Evolutionary conservation across 2,329 filamentous ascomycete genomes (phyloP).

Genomic region (Corinectria fuckeliana): DNA sequence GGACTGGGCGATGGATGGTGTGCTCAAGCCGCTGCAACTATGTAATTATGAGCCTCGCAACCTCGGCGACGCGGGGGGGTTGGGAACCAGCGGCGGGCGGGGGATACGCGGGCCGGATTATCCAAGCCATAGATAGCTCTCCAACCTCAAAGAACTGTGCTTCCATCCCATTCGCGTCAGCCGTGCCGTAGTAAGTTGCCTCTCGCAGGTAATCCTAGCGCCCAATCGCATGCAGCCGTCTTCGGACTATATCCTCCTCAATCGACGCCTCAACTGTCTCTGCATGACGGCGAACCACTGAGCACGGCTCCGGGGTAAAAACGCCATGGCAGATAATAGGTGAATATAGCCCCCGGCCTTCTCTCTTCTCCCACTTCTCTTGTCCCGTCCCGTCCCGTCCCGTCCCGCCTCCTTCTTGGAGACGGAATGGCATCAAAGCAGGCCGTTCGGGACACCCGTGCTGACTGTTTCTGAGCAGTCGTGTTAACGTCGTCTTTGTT

Average conservation of each 20-base stretch:
- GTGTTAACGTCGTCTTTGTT: conserved; percentile 67
- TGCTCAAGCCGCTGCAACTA: conserved; percentile 19
- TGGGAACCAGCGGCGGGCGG: conserved; percentile 5
- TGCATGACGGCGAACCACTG: not conserved
- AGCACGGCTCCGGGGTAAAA: not conserved
- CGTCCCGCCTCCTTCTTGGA: not conserved
- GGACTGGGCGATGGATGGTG: conserved; percentile 10
- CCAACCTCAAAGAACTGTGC: conserved; percentile 7
- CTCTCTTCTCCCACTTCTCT: not conserved
- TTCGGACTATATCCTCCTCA: not conserved
- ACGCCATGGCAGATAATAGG: not conserved
- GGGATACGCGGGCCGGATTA: conserved; percentile 13
- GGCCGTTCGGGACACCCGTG: conserved; percentile 5
- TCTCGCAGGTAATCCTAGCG: too few relatives aligned
- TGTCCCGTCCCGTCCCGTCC: not conserved
- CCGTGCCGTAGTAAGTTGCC: not conserved
- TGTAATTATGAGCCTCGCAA: too few relatives aligned
- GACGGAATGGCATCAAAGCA: conserved; percentile 1
- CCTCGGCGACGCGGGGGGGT: conserved; percentile 9
- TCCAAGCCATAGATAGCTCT: conserved; percentile 8
- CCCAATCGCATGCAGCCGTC: too few relatives aligned
- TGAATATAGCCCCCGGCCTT: not conserved
- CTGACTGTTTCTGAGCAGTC: conserved; percentile 22
- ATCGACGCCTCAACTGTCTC: not conserved
- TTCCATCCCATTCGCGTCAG: conserved; percentile 2